A percentile compares a stretch with the other conserved stretches of the same genome.
These are phyloP conservation scores for Cytospora mali DNA, from an alignment of 2,329 filamentous ascomycete species.

Conservation along the genomic window DNA sequence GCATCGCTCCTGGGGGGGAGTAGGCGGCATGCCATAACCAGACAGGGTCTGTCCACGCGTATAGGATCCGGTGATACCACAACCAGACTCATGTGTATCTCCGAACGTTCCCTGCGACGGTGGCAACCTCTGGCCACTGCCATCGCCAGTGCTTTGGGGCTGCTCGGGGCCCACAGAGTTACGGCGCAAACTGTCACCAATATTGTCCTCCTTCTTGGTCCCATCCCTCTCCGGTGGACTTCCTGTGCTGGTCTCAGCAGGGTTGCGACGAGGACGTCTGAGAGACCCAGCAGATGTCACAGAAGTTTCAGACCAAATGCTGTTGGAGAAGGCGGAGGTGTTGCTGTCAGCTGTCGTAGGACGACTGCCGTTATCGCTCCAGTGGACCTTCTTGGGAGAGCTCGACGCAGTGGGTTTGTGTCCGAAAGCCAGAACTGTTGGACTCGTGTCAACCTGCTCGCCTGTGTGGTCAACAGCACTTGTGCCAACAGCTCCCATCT, in stretches of 20 bases:
- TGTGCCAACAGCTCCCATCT: not conserved
- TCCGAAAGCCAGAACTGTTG: not conserved
- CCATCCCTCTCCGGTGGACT: constrained; percentile 19
- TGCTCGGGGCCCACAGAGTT: not conserved
- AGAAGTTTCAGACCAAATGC: not conserved
- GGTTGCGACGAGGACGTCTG: constrained; percentile 20
- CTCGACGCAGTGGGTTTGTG: not conserved
- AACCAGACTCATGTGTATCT: not conserved
- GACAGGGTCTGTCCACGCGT: not conserved
- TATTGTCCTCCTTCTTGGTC: not conserved
- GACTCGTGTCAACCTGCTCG: not conserved
- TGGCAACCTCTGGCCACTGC: not conserved
- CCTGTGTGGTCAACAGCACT: not conserved
- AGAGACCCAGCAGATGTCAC: constrained; percentile 11
- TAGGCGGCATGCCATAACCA: constrained; percentile 5
- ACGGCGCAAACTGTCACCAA: constrained; percentile 14
- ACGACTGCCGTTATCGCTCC: constrained; percentile 8
- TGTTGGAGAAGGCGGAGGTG: constrained; percentile 3
- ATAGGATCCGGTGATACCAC: not conserved
- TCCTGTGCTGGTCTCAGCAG: constrained; percentile 24
- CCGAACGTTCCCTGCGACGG: not conserved
- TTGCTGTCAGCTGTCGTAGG: constrained; percentile 8
- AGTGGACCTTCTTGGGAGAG: constrained; percentile 20
- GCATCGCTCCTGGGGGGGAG: constrained; percentile 7
- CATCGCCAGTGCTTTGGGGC: not conserved